Base-by-base conservation (phyloP, 2,329 filamentous ascomycete genomes). In the Ophiostoma fasciatum region DNA sequence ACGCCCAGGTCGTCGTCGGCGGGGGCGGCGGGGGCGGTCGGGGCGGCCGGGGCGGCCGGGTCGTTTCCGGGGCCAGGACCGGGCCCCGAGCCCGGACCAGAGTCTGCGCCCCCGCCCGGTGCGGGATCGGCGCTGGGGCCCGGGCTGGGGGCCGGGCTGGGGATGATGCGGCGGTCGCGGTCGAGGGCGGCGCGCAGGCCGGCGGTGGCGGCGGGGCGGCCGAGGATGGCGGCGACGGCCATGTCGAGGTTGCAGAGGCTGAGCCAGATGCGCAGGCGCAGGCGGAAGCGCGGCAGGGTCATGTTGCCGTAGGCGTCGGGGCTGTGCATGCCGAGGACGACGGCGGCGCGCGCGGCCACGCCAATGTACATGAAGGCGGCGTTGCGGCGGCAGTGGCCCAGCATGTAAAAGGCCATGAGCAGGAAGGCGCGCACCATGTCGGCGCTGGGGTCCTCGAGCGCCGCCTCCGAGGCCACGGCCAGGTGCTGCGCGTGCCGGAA, bases 361-460 rank as follows among this genome's bases (percentile, higher is more conserved):
- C 71, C 71, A 3, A 77, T 49, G 39, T 76, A 76, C 66, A 76
- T 73, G 34, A 71, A 77, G 0, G 71, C 71, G 1, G 71, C 60
- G 38, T 74, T 74, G 13, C 70, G 59, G 25, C 66, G 66, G 40
- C 70, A 74, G 8, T 64, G 64, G 0, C 68, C 68, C 7, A 71
- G 56, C 62, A 73, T 70, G 44, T 73, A 74, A 41, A 71, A 72
- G 1, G 68, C 60, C 64, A 74, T 67, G 12, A 73, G 54, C 0
- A 72, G 49, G 41, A 71, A 74, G 0, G 57, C 53, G 9, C 64
- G 55, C 3, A 70, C 60, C 48, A 72, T 55, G 34, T 68, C 59
- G 13, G 71, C 51, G 22, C 63, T 70, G 0, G 68, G 68, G 38
- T 70, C 62, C 42, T 65, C 62, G 0, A 74, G 52, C 54, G 68